Percentiles rank a stretch among this genome's conserved stretches.
Conservation (phyloP, 139 green algal species). For the Coelastrella sp. region DNA sequence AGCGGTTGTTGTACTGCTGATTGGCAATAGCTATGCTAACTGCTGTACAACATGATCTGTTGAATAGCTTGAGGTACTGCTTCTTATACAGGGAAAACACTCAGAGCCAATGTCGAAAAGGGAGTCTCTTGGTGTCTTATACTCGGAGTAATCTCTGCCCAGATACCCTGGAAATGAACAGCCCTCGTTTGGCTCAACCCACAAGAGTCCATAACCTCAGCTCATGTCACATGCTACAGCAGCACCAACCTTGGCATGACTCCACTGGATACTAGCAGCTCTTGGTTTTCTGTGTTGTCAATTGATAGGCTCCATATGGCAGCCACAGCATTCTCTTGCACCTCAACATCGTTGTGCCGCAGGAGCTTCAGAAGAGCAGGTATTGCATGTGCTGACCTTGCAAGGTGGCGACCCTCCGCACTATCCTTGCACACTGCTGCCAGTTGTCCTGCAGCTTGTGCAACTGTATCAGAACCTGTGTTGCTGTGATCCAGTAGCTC, state of each 20-base stretch:
- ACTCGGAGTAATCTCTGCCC: too few species aligned
- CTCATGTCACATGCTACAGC: not conserved
- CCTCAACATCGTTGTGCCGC: not conserved
- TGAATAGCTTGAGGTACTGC: too few species aligned
- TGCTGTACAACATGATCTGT: not conserved
- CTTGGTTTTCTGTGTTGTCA: not conserved
- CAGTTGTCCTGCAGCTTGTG: not conserved
- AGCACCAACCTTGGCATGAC: not conserved
- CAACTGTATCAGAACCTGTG: not conserved
- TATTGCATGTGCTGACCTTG: not conserved
- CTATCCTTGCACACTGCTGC: not conserved
- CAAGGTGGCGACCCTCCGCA: not conserved
- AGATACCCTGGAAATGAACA: too few species aligned
- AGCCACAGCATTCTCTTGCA: constrained; percentile 1
- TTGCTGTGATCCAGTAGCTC: too few species aligned
- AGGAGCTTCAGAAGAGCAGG: not conserved
- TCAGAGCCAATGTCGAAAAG: too few species aligned
- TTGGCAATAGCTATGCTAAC: too few species aligned
- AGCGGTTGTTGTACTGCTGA: too few species aligned
- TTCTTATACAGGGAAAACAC: too few species aligned
- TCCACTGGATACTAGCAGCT: not conserved
- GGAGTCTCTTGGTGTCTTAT: too few species aligned
- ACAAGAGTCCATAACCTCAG: not conserved
- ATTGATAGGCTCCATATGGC: constrained; percentile 11
- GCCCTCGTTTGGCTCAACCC: too few species aligned